A percentile compares a stretch with the other conserved stretches of the same genome.
Conservation (phyloP, 495 filamentous ascomycete genomes). For the Friedmanniomyces endolithicus region DNA sequence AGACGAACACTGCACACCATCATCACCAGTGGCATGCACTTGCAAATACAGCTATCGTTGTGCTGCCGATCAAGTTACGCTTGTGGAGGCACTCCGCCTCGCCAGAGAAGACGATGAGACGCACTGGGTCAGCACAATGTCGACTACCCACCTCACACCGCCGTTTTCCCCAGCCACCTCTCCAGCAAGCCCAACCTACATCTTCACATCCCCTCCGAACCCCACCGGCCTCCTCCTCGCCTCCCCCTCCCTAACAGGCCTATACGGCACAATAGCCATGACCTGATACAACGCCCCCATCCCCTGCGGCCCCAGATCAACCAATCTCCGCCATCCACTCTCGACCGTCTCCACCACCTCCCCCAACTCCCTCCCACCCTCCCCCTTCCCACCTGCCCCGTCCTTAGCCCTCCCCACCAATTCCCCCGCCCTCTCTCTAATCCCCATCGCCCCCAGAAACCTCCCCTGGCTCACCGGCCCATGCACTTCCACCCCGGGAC, state of each 20-base stretch:
- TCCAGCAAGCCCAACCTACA: too few relatives aligned
- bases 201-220: constrained; percentile 42
- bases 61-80: too few relatives aligned
- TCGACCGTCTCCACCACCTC: constrained; percentile 50
- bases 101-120: too few relatives aligned
- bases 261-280: constrained; percentile 75
- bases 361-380: constrained; percentile 29
- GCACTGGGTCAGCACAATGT: too few relatives aligned
- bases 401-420: constrained; percentile 39
- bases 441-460: constrained; percentile 70
- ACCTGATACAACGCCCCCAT: constrained; percentile 95
- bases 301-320: constrained; percentile 62
- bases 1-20: too few relatives aligned
- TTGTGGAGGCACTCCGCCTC: too few relatives aligned
- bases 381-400: constrained; percentile 5
- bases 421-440: constrained; percentile 60
- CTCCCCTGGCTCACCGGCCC: constrained; percentile 78
- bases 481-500: constrained; percentile 74
- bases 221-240: constrained; percentile 61
- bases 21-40: too few relatives aligned
- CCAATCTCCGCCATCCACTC: constrained; percentile 60
- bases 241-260: constrained; percentile 57
- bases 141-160: too few relatives aligned
- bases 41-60: too few relatives aligned
- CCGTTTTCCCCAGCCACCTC: too few relatives aligned